Percentiles rank a stretch among this genome's conserved stretches.
Evolutionary conservation across 2,329 filamentous ascomycete genomes (phyloP).

Genomic region (Daldinia eschscholtzii): DNA sequence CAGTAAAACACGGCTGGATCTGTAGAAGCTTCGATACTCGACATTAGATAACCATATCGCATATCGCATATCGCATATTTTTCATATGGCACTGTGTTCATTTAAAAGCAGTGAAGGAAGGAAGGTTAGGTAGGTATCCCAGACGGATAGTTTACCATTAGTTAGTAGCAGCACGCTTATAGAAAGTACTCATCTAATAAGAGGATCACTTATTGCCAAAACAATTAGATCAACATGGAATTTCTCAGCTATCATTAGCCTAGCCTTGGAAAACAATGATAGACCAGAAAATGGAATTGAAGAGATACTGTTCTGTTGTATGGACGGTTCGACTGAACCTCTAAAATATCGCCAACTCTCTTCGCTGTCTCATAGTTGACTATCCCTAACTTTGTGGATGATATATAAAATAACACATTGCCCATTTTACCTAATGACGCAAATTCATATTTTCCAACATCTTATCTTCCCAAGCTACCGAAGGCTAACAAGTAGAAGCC

Average conservation of each 20-base stretch:
- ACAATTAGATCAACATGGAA: background rate
- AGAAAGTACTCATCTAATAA: background rate
- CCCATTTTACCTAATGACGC: constrained; percentile 1
- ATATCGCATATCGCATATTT: too few relatives aligned
- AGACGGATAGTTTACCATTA: too few relatives aligned
- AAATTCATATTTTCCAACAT: background rate
- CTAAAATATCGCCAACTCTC: constrained; percentile 29
- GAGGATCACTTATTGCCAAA: background rate
- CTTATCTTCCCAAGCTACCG: background rate
- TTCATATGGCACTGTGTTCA: too few relatives aligned
- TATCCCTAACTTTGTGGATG: constrained; percentile 4
- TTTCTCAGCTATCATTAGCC: background rate
- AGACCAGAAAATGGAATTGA: constrained; percentile 20
- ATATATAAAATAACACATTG: constrained; percentile 21
- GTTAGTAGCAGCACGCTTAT: background rate
- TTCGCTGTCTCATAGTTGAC: constrained; percentile 27
- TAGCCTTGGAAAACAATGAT: background rate
- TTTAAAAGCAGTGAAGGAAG: too few relatives aligned
- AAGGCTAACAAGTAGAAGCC: background rate
- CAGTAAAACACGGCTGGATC: background rate
- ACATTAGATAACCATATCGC: too few relatives aligned
- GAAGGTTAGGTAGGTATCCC: too few relatives aligned
- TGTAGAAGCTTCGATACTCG: background rate
- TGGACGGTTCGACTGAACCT: constrained; percentile 41
- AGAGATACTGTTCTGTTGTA: constrained; percentile 29